A percentile compares a stretch with the other conserved stretches of the same genome.
phyloP scores from a whole-genome alignment of 2,329 filamentous ascomycete species.

The Penicillium sp. region DNA sequence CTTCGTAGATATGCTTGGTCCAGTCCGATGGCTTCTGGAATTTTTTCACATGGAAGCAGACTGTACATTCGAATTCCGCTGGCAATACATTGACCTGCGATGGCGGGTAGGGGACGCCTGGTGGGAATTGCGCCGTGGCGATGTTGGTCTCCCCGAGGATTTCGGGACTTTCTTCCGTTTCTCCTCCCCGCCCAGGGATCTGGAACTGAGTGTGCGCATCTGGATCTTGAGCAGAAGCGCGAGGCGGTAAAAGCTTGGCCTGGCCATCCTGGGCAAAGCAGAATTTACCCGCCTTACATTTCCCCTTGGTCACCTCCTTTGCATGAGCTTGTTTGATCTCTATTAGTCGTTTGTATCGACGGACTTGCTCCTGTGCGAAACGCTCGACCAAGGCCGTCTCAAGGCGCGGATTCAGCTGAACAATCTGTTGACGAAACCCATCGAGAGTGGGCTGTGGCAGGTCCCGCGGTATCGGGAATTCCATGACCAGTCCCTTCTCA shows the following conservation, averaged over 20 bases:
- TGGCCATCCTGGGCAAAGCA: conserved; percentile 73
- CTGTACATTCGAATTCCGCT: conserved; percentile 85
- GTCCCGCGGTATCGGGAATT: conserved; percentile 66
- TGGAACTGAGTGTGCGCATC: conserved; percentile 62
- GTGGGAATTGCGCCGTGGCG: conserved; percentile 74
- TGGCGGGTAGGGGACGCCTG: conserved; percentile 80
- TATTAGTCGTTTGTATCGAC: conserved; percentile 78
- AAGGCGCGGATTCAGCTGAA: conserved; percentile 74
- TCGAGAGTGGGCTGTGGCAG: conserved; percentile 72
- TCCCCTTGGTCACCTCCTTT: conserved; percentile 58
- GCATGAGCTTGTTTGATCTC: conserved; percentile 73
- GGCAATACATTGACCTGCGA: conserved; percentile 68
- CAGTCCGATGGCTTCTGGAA: conserved; percentile 93
- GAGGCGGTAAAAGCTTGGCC: conserved; percentile 65
- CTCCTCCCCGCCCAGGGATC: conserved; percentile 60
- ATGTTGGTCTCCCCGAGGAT: conserved; percentile 70
- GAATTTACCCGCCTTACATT: conserved; percentile 65
- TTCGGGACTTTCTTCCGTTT: conserved; percentile 69
- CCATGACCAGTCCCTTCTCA: conserved; percentile 65
- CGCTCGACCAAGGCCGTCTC: conserved; percentile 74
- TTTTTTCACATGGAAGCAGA: conserved; percentile 84
- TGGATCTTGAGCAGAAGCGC: conserved; percentile 56
- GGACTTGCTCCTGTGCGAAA: conserved; percentile 78
- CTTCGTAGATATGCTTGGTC: conserved; percentile 95
- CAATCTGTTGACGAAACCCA: conserved; percentile 77